phyloP scores from a whole-genome alignment of 805 yeast genomes.

The Hanseniaspora meyeri region DNA sequence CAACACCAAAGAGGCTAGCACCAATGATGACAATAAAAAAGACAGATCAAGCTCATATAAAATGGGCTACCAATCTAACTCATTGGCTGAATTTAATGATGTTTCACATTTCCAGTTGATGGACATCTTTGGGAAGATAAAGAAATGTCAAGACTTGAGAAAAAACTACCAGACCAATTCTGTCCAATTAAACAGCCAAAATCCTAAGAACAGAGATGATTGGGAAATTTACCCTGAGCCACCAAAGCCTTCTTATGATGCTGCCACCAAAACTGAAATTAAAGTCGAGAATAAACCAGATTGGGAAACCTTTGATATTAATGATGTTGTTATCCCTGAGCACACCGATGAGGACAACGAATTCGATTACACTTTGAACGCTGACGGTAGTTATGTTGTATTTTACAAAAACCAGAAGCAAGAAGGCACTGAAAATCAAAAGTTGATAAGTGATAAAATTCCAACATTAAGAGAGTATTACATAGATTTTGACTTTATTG shows the following conservation, averaged over 20 bases:
- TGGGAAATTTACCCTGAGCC: constrained; percentile 91
- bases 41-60: constrained; percentile 1
- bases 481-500: constrained; percentile 62
- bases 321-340: constrained; percentile 32
- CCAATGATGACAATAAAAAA: constrained; percentile 30
- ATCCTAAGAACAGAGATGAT: constrained; percentile 64
- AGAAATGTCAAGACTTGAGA: constrained; percentile 58
- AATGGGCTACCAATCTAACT: constrained; percentile 6
- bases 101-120: constrained; percentile 57
- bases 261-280: constrained; percentile 41
- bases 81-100: constrained; percentile 25
- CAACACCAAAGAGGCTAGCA: constrained; percentile 25
- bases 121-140: constrained; percentile 49
- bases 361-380: constrained; percentile 48
- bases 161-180: constrained; percentile 63
- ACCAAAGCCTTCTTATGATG: constrained; percentile 79
- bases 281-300: constrained; percentile 32
- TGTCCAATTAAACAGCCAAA: constrained; percentile 57
- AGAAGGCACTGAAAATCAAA: constrained; percentile 20
- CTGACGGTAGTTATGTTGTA: constrained; percentile 61
- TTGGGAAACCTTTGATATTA: constrained; percentile 32
- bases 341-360: constrained; percentile 28
- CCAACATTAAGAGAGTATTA: constrained; percentile 84
- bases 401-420: constrained; percentile 17
- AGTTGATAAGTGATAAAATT: constrained; percentile 37